Evolutionary conservation across 208 protist genomes (phyloP).

Genomic region (Trypanosoma caninum): DNA sequence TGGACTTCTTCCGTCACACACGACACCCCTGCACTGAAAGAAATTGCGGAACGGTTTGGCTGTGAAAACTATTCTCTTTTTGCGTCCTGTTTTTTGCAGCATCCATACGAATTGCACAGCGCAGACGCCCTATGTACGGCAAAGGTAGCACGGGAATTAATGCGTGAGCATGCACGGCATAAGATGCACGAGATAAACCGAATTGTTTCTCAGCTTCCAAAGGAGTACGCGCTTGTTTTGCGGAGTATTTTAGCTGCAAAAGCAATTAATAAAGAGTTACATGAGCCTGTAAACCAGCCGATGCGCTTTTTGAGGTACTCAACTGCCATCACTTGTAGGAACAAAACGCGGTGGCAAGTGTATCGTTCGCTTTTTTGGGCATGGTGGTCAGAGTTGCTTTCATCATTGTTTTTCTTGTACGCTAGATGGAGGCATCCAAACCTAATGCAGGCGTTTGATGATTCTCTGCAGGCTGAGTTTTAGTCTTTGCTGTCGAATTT

Average conservation of each 20-base stretch:
- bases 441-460: conserved; percentile 42
- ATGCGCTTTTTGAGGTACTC: conserved; percentile 82
- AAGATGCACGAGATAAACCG: conserved; percentile 78
- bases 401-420: conserved; percentile 42
- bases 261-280: conserved; percentile 81
- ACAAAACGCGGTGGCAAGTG: conserved; percentile 27
- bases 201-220: conserved; percentile 74
- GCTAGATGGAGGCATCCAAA: conserved; percentile 64
- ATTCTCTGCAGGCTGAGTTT: conserved; percentile 32
- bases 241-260: conserved; percentile 87
- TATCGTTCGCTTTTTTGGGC: conserved; percentile 40
- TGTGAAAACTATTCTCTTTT: conserved; percentile 78
- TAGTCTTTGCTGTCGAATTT: no score
- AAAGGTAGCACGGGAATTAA: conserved; percentile 45
- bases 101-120: conserved; percentile 73
- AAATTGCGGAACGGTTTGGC: conserved; percentile 48
- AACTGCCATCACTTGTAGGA: conserved; percentile 32
- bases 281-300: conserved; percentile 66
- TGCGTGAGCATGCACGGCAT: conserved; percentile 62
- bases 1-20: conserved; percentile 76
- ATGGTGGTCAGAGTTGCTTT: conserved; percentile 55
- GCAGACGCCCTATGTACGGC: conserved; percentile 27
- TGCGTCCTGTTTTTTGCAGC: conserved; percentile 82
- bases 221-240: conserved; percentile 86
- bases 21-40: conserved; percentile 45